Evolutionary conservation across 108 stramenopile species (phyloP), one percentile per base, ranked within the genome.

Genomic region (Stephanodiscus minutulus): DNA sequence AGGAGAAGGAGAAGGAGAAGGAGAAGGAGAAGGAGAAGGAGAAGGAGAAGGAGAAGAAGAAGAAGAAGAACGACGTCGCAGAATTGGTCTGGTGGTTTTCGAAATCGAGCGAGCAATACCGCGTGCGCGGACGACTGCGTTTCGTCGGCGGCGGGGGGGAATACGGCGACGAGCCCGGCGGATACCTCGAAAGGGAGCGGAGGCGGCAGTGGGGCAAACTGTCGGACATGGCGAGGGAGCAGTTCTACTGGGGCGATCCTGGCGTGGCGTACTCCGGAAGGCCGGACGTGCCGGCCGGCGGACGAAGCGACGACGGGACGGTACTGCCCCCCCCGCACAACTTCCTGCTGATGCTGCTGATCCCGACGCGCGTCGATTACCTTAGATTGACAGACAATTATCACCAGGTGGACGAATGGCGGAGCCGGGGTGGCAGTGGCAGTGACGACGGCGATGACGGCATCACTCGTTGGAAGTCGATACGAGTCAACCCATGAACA

Each of bases 51-150:
- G n/a, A n/a, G n/a, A n/a, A n/a, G n/a, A n/a, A n/a, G n/a, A n/a
- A n/a, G n/a, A n/a, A n/a, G n/a, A n/a, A n/a, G n/a, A 64, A 61
- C 12, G 50, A 65, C 33, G 77, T 64, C 20, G 83, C 77, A 8
- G 95, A 96, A 76, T 64, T 96, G 70, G 88, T 91, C 0, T 96
- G 92, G 92, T 96, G 95, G 92, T 94, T 96, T 70, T 76, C 89
- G 41, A 87, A 88, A 72, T 75, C 85, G 0, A 89, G 84, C 61
- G 95, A 96, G 84, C 95, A 96, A 67, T 96, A 91, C 79, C 82
- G 95, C 3, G 66, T 96, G 20, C 79, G 89, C 10, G 95, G 95
- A 39, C 50, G 80, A 7, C 54, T 93, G 18, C 50, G 77, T 33
- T 89, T 90, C 70, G 85, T 93, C 2, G 92, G 94, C 27, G 8